phyloP scores from a whole-genome alignment of 805 yeast species.

The Kuraishia cidri region DNA sequence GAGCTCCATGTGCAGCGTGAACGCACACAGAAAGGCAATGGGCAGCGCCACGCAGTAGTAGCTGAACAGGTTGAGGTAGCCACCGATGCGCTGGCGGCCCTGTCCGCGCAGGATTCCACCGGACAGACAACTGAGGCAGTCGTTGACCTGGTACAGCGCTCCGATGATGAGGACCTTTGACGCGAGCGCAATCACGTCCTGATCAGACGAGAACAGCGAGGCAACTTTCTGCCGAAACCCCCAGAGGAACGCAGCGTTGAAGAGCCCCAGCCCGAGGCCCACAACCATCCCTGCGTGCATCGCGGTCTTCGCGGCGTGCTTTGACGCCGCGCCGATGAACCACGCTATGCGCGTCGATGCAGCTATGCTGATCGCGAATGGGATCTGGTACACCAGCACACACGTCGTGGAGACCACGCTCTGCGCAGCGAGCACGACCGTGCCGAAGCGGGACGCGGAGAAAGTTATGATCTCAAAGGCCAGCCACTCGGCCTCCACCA shows the following conservation, averaged over 20 bases:
- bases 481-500: conserved; percentile 74
- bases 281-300: conserved; percentile 17
- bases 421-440: conserved; percentile 60
- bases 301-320: conserved; percentile 17
- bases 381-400: conserved; percentile 61
- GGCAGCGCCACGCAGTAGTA: conserved; percentile 72
- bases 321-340: conserved; percentile 51
- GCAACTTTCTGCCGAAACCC: conserved; percentile 16
- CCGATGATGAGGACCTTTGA: conserved; percentile 17
- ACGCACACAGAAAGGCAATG: conserved; percentile 50
- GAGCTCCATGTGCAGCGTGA: conserved; percentile 29
- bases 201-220: conserved; percentile 20
- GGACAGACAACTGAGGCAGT: conserved; percentile 37
- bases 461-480: conserved; percentile 72
- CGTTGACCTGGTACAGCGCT: conserved; percentile 35
- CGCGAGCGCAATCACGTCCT: conserved; percentile 16
- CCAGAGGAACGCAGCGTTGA: conserved; percentile 15
- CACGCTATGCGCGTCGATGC: conserved; percentile 73
- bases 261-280: conserved; percentile 12
- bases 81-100: conserved; percentile 50
- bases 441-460: conserved; percentile 58
- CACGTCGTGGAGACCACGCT: conserved; percentile 64
- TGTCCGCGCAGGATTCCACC: conserved; percentile 51
- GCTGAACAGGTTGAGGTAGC: conserved; percentile 42
- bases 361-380: conserved; percentile 70